Evolutionary conservation across 1,284 basidiomycete species (phyloP).

Genomic region (Omphalotus olearius): DNA sequence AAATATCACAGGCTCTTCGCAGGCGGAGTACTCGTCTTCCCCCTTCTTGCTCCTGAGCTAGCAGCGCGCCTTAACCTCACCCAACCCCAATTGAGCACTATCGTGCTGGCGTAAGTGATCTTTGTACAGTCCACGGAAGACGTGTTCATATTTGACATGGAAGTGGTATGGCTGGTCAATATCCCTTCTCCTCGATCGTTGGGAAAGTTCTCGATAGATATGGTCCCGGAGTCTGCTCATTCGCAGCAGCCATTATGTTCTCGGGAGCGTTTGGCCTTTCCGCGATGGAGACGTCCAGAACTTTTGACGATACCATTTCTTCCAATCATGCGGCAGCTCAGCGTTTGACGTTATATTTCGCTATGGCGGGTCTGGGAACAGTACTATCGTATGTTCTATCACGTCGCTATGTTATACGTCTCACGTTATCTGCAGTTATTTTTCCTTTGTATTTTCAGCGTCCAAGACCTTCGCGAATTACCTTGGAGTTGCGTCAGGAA

Average conservation of each 20-base stretch:
- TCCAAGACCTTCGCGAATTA: slow-evolving; percentile 62
- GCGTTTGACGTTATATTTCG: slow-evolving; percentile 54
- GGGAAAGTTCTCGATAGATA: slow-evolving; percentile 55
- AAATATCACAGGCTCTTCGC: slow-evolving; percentile 27
- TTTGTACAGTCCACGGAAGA: background rate
- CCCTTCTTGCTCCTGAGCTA: slow-evolving; percentile 62
- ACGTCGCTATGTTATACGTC: background rate
- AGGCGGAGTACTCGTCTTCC: slow-evolving; percentile 74
- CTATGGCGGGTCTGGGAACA: slow-evolving; percentile 59
- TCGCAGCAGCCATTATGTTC: slow-evolving; percentile 58
- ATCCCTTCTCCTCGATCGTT: slow-evolving; percentile 57
- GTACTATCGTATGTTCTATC: slow-evolving; percentile 58
- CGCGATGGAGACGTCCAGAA: slow-evolving; percentile 47
- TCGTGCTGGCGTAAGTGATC: slow-evolving; percentile 54
- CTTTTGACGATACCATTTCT: slow-evolving; percentile 34
- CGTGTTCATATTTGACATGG: background rate
- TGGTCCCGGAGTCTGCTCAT: slow-evolving; percentile 61
- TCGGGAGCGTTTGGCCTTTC: slow-evolving; percentile 57
- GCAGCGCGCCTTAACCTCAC: slow-evolving; percentile 55
- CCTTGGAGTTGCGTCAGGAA: slow-evolving; percentile 62
- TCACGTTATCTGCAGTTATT: slow-evolving; percentile 45
- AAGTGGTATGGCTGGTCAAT: slow-evolving; percentile 68
- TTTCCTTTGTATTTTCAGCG: slow-evolving; percentile 71
- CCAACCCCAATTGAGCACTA: slow-evolving; percentile 75
- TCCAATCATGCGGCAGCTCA: slow-evolving; percentile 41